phyloP scores from a whole-genome alignment of 495 filamentous ascomycete species.

The Lasiosphaeriaceae sp. region DNA sequence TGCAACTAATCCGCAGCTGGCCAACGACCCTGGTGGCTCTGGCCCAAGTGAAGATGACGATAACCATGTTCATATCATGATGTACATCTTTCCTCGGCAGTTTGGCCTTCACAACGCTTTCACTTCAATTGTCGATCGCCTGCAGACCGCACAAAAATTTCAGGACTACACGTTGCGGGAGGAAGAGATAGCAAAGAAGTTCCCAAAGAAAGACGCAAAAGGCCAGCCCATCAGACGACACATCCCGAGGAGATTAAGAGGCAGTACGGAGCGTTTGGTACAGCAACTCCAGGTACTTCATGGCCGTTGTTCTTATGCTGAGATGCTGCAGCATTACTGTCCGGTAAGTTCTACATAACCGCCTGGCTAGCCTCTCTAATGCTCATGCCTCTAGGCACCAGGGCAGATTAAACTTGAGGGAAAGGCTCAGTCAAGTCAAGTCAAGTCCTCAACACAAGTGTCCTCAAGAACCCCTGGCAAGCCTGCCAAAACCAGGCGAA shows the following conservation, averaged over 20 bases:
- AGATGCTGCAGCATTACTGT: constrained; percentile 78
- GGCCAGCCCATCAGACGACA: constrained; percentile 30
- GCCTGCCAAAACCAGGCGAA: background rate
- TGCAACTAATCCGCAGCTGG: background rate
- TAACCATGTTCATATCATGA: constrained; percentile 71
- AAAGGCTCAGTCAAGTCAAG: background rate
- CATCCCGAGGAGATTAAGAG: constrained; percentile 76
- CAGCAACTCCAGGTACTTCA: constrained; percentile 66
- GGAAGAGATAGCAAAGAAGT: constrained; percentile 62
- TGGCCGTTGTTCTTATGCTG: constrained; percentile 68
- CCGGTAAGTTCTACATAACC: constrained; percentile 38
- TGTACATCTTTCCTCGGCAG: constrained; percentile 90
- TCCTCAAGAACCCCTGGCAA: background rate
- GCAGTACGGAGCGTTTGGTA: constrained; percentile 54
- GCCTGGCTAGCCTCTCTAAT: no score
- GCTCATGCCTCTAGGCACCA: no score
- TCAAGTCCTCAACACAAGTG: background rate
- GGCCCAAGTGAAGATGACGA: constrained; percentile 32
- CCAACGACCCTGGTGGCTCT: background rate
- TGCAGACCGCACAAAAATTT: constrained; percentile 63
- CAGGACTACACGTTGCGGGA: constrained; percentile 83
- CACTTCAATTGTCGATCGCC: constrained; percentile 58
- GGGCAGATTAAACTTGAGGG: background rate
- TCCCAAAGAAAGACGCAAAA: constrained; percentile 18
- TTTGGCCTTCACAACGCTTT: constrained; percentile 93